Evolutionary conservation across 208 protist species (phyloP), one percentile per base, ranked within the genome.

Genomic region (Trypanosoma cruzi): DNA sequence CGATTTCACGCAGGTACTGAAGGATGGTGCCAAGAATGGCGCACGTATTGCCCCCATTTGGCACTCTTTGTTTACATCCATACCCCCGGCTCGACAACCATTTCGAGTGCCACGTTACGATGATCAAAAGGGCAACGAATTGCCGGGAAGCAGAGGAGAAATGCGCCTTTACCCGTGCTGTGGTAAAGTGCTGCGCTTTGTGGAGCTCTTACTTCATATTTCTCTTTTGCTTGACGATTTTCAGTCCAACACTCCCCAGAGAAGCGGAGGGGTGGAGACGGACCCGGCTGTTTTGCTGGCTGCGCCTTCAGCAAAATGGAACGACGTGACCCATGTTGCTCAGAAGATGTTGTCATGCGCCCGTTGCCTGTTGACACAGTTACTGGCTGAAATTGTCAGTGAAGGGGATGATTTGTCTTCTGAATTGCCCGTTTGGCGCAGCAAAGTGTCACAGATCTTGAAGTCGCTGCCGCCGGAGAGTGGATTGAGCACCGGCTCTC

Each of bases 181-280:
- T 13, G 65, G 61, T 2, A 64, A 49, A 2, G 16, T 76, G 18
- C 31, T 80, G 64, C 58, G 56, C 37, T 77, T 85, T 48, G 49
- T 77, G 18, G 64, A 79, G 54, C 46, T 64, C n/a, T 56, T 85
- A 13, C 22, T 75, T 24, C 72, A 85, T 56, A 62, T 81, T 22
- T 52, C 31, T n/a, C 28, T 82, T 32, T 53, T 85, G 36, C 26
- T 81, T 59, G 75, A 80, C 31, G 40, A 58, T 16, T 75, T 64
- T 36, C 44, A 72, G 6, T 34, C 18, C 2, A 50, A 62, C 6
- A 10, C 0, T 29, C 18, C 13, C 5, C 24, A 8, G 2, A 14
- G 20, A 10, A 10, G 20, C 0, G 34, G 44, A 14, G 34, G 26
- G 22, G 14, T 0, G 26, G 58, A 50, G 1, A 36, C 10, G n/a